These are phyloP conservation scores for Neonectria punicea DNA, from an alignment of 2,329 filamentous ascomycete genomes.

Conservation along the genomic window DNA sequence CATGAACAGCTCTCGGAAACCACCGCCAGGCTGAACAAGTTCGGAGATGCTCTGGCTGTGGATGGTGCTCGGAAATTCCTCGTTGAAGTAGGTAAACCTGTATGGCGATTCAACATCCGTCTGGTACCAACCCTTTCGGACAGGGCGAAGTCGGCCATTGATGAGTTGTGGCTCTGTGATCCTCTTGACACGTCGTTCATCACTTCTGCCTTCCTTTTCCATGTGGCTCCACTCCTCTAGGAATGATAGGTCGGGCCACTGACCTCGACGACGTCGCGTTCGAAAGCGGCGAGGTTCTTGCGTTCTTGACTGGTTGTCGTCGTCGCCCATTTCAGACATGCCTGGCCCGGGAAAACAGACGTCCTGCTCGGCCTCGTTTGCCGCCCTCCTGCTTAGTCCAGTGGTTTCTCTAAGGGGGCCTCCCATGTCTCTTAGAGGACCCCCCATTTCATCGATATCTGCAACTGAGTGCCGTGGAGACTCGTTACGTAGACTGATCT, in stretches of 20 bases:
- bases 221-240: conserved; percentile 90
- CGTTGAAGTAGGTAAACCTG: conserved; percentile 98
- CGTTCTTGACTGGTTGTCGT: conserved; percentile 68
- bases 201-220: conserved; percentile 85
- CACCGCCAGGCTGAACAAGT: conserved; percentile 84
- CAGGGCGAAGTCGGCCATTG: conserved; percentile 85
- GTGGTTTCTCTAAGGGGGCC: conserved; percentile 42
- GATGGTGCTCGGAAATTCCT: conserved; percentile 94
- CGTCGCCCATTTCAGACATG: conserved; percentile 83
- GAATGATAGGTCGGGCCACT: conserved; percentile 87
- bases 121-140: conserved; percentile 83
- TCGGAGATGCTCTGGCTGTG: conserved; percentile 97
- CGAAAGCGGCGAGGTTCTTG: conserved; percentile 48
- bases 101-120: conserved; percentile 92
- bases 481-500: conserved; percentile 58
- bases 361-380: conserved; percentile 79
- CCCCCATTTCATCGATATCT: conserved; percentile 45
- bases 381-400: conserved; percentile 57
- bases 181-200: conserved; percentile 86
- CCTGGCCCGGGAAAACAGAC: conserved; percentile 85
- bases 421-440: conserved; percentile 31
- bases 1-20: conserved; percentile 88
- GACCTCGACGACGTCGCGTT: conserved; percentile 70
- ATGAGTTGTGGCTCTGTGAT: conserved; percentile 95
- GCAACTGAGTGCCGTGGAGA: conserved; percentile 44